These are phyloP conservation scores for Polyporus tsugae DNA, from an alignment of 1,284 basidiomycete genomes.

Conservation along the genomic window DNA sequence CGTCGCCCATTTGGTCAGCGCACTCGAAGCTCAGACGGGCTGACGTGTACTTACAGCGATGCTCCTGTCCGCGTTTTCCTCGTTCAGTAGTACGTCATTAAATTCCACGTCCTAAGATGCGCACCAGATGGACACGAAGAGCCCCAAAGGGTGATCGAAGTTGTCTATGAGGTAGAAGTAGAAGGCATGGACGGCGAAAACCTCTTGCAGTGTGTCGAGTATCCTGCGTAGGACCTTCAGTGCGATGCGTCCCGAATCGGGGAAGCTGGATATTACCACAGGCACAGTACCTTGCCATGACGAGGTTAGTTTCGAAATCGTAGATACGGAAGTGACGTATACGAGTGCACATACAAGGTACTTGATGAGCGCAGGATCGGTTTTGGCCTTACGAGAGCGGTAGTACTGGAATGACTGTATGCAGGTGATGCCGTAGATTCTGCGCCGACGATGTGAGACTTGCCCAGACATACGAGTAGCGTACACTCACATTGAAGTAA, in stretches of 20 bases:
- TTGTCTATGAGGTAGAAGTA: not conserved
- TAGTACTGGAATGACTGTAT: conserved; percentile 7
- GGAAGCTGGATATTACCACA: not conserved
- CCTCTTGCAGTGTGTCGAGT: not conserved
- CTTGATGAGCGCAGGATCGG: not conserved
- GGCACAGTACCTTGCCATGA: not conserved
- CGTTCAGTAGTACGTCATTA: not conserved
- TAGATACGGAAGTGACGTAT: not conserved
- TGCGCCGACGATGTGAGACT: not conserved
- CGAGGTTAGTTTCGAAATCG: too few species aligned
- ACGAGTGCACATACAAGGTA: not conserved
- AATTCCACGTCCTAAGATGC: not conserved
- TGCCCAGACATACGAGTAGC: not conserved
- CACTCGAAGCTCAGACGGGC: not conserved
- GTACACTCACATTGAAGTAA: not conserved
- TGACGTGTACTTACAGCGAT: not conserved
- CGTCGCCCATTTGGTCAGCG: not conserved
- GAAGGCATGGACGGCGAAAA: not conserved
- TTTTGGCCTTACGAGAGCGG: not conserved
- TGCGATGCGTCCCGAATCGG: not conserved
- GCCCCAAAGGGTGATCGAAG: not conserved
- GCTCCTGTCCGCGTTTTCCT: not conserved
- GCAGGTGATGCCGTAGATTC: not conserved
- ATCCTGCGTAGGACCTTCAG: not conserved
- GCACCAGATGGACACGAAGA: not conserved